Evolutionary conservation across 139 green algal genomes (phyloP).

Genomic region (Cymbomonas tetramitiformis): DNA sequence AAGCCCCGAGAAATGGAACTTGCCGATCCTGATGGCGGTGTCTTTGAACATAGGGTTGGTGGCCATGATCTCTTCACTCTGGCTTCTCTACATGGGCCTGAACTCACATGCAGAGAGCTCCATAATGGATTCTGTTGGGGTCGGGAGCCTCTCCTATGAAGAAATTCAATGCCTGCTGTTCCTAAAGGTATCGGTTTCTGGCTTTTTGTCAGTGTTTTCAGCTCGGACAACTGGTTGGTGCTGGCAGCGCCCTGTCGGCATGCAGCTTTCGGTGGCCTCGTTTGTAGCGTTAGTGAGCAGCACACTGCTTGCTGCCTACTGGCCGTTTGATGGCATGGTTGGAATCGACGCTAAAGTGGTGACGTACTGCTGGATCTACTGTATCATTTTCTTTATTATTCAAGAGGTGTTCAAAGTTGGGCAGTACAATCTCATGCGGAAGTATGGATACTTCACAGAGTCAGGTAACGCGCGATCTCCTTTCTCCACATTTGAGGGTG

Average conservation of each 20-base stretch:
- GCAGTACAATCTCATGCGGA: slow-evolving; percentile 11
- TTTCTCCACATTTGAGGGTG: too few species aligned
- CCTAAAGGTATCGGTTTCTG: slow-evolving; percentile 61
- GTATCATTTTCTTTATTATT: slow-evolving; percentile 57
- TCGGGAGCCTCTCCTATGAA: slow-evolving; percentile 40
- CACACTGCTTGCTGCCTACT: slow-evolving; percentile 49
- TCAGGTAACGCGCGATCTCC: too few species aligned
- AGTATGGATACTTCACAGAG: too few species aligned
- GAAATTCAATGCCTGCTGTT: slow-evolving; percentile 63
- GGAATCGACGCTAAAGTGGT: too few species aligned
- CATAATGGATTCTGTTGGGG: too few species aligned
- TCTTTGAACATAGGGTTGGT: slow-evolving; percentile 47
- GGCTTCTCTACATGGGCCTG: slow-evolving; percentile 52
- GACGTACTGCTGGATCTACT: slow-evolving; percentile 85
- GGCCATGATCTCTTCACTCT: slow-evolving; percentile 50
- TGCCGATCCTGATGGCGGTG: slow-evolving; percentile 35
- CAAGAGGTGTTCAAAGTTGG: slow-evolving; percentile 51
- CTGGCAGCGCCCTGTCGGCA: slow-evolving; percentile 33
- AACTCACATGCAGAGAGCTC: slow-evolving; percentile 35
- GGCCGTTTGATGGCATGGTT: too few species aligned
- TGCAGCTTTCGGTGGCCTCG: slow-evolving; percentile 29
- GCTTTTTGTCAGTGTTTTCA: slow-evolving; percentile 72
- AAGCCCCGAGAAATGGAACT: slow-evolving; percentile 60
- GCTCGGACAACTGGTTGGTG: slow-evolving; percentile 52
- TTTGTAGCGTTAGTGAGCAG: slow-evolving; percentile 39